Conservation (phyloP, 306 rosid species). For the Cucurbita argyrosperma region DNA sequence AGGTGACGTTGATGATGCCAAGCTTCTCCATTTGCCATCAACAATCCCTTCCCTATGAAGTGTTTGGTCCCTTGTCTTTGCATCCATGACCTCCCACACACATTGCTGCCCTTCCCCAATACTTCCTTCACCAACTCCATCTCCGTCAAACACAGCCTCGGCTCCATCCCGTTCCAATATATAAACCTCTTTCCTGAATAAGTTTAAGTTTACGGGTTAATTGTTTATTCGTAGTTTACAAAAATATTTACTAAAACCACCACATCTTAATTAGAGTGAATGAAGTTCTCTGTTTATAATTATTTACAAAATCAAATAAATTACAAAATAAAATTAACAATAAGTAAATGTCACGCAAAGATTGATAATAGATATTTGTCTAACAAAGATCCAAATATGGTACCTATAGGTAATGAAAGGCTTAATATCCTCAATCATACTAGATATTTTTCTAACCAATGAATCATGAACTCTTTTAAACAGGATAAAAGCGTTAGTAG, state of each 20-base stretch:
- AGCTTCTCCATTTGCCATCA: constrained; percentile 55
- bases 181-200: constrained; percentile 36
- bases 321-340: too few species aligned
- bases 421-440: too few species aligned
- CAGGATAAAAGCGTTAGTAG: not conserved
- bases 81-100: constrained; percentile 52
- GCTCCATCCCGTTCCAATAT: constrained; percentile 54
- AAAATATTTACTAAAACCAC: too few species aligned
- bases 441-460: too few species aligned
- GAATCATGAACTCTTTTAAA: too few species aligned
- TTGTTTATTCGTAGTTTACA: not conserved
- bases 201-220: not conserved
- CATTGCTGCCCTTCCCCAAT: constrained; percentile 28
- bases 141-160: constrained; percentile 46
- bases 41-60: constrained; percentile 45
- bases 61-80: constrained; percentile 48
- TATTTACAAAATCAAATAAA: too few species aligned
- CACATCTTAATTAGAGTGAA: too few species aligned
- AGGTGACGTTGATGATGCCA: constrained; percentile 70
- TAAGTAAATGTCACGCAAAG: too few species aligned
- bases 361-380: too few species aligned
- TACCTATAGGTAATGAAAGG: too few species aligned
- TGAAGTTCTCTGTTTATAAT: too few species aligned
- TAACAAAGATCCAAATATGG: too few species aligned
- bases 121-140: constrained; percentile 48